Base-by-base conservation (phyloP, 768 basidiomycete genomes). In the Hemileccinum impolitum region DNA sequence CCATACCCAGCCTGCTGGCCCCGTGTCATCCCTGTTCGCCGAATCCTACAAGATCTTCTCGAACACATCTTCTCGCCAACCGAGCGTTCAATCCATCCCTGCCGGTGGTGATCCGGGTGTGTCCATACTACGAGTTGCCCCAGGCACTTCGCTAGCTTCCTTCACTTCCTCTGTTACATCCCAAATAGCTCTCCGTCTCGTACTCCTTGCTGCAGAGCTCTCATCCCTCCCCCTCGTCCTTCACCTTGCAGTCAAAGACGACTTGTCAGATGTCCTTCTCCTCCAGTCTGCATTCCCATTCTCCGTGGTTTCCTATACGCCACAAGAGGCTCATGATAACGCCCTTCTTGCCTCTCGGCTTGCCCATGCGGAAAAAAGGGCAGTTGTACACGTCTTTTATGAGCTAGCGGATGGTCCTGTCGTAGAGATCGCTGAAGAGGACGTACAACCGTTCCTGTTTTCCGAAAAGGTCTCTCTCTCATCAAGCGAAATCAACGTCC, bases 301-400 rank as follows among this genome's bases (percentile, higher is more conserved):
- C 69, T 85, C 93, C 63, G 58, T 98, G 43, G 75, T 94, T 59
- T 94, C 92, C 6, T 76, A 80, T 31, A 81, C 79, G 1, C 65
- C 81, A 3, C 87, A 92, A 63, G 79, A 93, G 61, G 90, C 93
- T 4, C 88, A 95, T 58, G 90, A 94, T 62, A 85, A 97, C 66
- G 88, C 92, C 19, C 71, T 97, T 31, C 78, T 98, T 15, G 91
- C 92, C 13, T 84, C 90, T 43, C 80, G 85, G 37, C 70, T 97
- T 43, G 90, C 95, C 0, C 76, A 77, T 32, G 66, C 76, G 7
- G 81, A 87, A 58, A 74, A 74, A 47, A 86, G 81, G 57, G 84
- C 85, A 6, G 90, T 95, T n/a, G 73, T 96, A 21, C 95, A 97
- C 64, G 83, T 79, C 13, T 96, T 93, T 68, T 83, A 87, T 58